Evolutionary conservation across 2,329 filamentous ascomycete genomes (phyloP).

Genomic region (Raffaelea albimanens): DNA sequence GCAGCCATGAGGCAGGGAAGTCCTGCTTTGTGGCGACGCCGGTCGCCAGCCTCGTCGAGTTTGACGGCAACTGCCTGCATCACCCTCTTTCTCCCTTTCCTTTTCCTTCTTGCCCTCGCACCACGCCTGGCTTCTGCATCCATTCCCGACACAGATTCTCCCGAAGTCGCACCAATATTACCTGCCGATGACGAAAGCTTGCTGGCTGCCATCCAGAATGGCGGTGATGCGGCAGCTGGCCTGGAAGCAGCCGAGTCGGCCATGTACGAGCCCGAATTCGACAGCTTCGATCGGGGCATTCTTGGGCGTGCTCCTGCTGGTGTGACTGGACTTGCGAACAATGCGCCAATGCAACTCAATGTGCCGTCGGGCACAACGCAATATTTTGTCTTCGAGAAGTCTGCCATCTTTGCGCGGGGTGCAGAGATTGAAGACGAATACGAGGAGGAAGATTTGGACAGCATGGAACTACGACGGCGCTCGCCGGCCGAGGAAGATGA

Average conservation of each 20-base stretch:
- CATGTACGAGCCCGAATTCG: conserved; percentile 52
- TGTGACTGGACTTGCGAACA: conserved; percentile 49
- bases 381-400: conserved; percentile 54
- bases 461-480: neutral
- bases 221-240: neutral
- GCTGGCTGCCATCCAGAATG: neutral
- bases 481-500: conserved; percentile 11
- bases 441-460: conserved; percentile 1
- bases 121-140: conserved; percentile 31
- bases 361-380: conserved; percentile 53
- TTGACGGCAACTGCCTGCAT: conserved; percentile 56
- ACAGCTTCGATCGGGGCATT: conserved; percentile 50
- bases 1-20: neutral
- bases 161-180: conserved; percentile 1
- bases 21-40: neutral
- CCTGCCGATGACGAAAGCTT: neutral
- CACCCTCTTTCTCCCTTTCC: conserved; percentile 45
- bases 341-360: conserved; percentile 50
- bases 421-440: conserved; percentile 8
- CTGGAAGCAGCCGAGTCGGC: conserved; percentile 8
- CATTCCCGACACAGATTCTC: neutral
- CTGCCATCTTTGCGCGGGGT: conserved; percentile 36
- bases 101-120: conserved; percentile 50
- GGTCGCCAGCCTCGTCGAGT: neutral
- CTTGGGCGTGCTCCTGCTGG: conserved; percentile 49